Conservation (phyloP, 2,329 filamentous ascomycete species). For the Colletotrichum noveboracense region DNA sequence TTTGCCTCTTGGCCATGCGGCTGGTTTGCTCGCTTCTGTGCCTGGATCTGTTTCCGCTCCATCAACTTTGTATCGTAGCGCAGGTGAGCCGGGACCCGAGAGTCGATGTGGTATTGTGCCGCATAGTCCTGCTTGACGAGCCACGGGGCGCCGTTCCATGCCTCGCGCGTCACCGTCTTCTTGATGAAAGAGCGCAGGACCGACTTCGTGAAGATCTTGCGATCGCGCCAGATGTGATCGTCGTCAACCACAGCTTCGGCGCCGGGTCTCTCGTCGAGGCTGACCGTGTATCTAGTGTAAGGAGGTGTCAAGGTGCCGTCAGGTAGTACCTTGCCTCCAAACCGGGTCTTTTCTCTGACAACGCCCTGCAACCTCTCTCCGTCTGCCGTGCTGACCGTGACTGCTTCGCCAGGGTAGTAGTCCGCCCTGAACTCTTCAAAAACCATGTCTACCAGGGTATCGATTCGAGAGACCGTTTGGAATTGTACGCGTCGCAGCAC, state of each 20-base stretch:
- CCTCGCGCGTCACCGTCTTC: constrained; percentile 88
- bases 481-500: constrained; percentile 92
- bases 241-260: constrained; percentile 83
- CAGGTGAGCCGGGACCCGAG: constrained; percentile 82
- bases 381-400: constrained; percentile 73
- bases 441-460: constrained; percentile 74
- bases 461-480: constrained; percentile 86
- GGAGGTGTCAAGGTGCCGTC: constrained; percentile 75
- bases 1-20: constrained; percentile 28
- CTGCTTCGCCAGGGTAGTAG: constrained; percentile 88
- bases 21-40: constrained; percentile 64
- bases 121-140: constrained; percentile 88
- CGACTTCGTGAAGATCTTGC: constrained; percentile 92
- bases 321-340: constrained; percentile 64
- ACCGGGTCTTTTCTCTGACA: constrained; percentile 85
- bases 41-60: constrained; percentile 76
- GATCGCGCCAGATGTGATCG: constrained; percentile 82
- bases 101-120: constrained; percentile 82
- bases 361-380: constrained; percentile 75
- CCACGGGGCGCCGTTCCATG: constrained; percentile 97
- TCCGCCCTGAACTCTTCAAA: constrained; percentile 85
- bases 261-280: constrained; percentile 68
- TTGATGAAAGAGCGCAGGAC: constrained; percentile 94
- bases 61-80: constrained; percentile 80
- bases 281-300: constrained; percentile 82